Evolutionary conservation across 345 rosid species (phyloP).

Genomic region (Turritis glabra): DNA sequence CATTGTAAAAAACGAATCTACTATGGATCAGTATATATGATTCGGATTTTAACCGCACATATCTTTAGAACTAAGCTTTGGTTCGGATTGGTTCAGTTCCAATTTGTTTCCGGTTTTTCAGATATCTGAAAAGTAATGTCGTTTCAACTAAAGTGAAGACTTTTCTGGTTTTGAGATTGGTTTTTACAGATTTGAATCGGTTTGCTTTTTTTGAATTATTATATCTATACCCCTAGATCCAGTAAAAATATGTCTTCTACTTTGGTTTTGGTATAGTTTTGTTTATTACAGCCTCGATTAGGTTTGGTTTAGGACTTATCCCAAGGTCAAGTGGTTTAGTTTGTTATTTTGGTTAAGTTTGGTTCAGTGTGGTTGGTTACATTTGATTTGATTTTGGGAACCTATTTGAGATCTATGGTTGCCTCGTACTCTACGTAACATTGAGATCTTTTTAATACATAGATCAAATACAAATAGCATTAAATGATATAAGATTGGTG

Average conservation of each 20-base stretch:
- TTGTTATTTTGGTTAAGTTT: not conserved
- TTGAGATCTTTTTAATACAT: not conserved
- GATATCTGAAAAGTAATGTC: not conserved
- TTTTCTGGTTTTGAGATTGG: no score
- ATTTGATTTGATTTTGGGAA: not conserved
- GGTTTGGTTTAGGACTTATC: not conserved
- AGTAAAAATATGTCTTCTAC: not conserved
- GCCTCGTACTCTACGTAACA: conserved; percentile 33
- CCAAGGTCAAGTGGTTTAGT: not conserved
- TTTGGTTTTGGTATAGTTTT: not conserved
- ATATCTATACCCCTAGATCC: no score
- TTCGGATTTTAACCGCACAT: not conserved
- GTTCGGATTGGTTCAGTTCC: not conserved
- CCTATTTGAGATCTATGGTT: conserved; percentile 14
- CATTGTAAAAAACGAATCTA: not conserved
- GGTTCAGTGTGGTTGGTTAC: not conserved
- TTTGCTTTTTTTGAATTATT: no score
- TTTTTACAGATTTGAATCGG: not conserved
- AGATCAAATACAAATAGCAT: not conserved
- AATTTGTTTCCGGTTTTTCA: not conserved
- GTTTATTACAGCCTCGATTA: not conserved
- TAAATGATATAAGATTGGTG: conserved; percentile 29
- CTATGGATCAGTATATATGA: not conserved
- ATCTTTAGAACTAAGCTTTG: not conserved
- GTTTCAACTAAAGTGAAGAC: not conserved